These are phyloP conservation scores for Rugonectria rugulosa DNA, from an alignment of 2,329 filamentous ascomycete genomes.

Conservation along the genomic window DNA sequence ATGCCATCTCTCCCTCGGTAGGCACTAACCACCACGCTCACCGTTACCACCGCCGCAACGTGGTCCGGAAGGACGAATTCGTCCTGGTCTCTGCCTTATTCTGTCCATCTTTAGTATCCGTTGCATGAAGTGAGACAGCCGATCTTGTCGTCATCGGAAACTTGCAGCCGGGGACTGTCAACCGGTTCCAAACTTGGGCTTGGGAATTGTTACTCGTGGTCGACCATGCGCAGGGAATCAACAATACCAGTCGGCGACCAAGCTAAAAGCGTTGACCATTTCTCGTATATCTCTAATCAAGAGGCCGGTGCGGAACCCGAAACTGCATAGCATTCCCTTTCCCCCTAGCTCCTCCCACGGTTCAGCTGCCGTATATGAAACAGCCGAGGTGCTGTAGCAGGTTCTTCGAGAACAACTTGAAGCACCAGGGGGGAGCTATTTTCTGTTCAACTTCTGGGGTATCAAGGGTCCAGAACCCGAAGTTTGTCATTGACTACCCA, in stretches of 20 bases:
- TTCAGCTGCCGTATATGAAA: constrained; percentile 39
- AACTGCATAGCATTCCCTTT: constrained; percentile 28
- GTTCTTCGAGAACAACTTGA: constrained; percentile 39
- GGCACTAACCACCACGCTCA: constrained; percentile 8
- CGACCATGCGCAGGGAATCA: too few relatives aligned
- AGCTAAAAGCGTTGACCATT: background rate
- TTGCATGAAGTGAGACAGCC: constrained; percentile 19
- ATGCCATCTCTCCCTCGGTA: constrained; percentile 11
- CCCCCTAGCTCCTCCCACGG: constrained; percentile 20
- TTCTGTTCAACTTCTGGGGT: constrained; percentile 29
- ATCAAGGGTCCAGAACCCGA: constrained; percentile 26
- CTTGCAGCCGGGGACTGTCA: constrained; percentile 7
- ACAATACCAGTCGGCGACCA: too few relatives aligned
- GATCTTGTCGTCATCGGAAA: constrained; percentile 16
- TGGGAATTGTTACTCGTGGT: too few relatives aligned
- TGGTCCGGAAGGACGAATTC: background rate
- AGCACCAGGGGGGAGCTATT: constrained; percentile 23
- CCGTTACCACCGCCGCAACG: constrained; percentile 14
- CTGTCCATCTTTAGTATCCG: background rate
- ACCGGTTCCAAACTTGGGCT: constrained; percentile 9
- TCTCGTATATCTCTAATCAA: background rate
- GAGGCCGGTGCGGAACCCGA: constrained; percentile 24
- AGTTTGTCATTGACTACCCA: constrained; percentile 12
- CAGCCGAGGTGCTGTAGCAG: constrained; percentile 21
- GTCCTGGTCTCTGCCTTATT: background rate